Percentiles rank a stretch among this genome's conserved stretches.
Evolutionary conservation across 345 rosid genomes (phyloP).

Genomic region (Populus simonii): DNA sequence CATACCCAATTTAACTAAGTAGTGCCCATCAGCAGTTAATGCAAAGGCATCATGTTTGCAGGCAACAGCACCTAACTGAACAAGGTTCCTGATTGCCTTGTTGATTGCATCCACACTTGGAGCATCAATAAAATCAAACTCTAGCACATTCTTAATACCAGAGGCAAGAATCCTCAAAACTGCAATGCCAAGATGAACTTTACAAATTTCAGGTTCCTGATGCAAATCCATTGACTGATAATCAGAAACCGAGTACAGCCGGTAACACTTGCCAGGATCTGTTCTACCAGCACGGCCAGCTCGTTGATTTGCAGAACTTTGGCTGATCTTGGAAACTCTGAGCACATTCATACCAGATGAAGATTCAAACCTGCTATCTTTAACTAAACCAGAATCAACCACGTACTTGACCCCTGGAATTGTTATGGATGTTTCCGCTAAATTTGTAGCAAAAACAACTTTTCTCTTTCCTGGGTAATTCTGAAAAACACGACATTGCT

Average conservation of each 20-base stretch:
- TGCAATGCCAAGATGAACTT: constrained; percentile 92
- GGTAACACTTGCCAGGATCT: constrained; percentile 78
- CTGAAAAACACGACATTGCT: constrained; percentile 64
- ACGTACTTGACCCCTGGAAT: constrained; percentile 92
- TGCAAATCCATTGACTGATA: constrained; percentile 57
- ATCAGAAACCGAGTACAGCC: constrained; percentile 57
- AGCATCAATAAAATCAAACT: constrained; percentile 85
- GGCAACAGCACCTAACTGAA: constrained; percentile 71
- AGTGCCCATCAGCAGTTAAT: constrained; percentile 60
- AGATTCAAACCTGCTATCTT: constrained; percentile 75
- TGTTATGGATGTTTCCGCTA: constrained; percentile 96
- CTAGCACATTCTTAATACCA: constrained; percentile 52
- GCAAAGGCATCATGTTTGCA: constrained; percentile 39
- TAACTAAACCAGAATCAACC: constrained; percentile 81
- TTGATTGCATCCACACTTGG: constrained; percentile 66
- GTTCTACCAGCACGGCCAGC: constrained; percentile 99
- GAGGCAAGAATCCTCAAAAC: constrained; percentile 77
- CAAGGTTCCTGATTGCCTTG: constrained; percentile 67
- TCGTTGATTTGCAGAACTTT: constrained; percentile 85
- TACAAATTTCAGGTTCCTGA: constrained; percentile 82
- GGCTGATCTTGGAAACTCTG: constrained; percentile 61
- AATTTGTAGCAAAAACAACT: constrained; percentile 83
- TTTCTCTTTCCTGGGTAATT: constrained; percentile 63
- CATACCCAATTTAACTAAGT: constrained; percentile 75
- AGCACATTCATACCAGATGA: constrained; percentile 81